These are phyloP conservation scores for Firmiana major DNA, from an alignment of 345 rosid genomes.

Conservation along the genomic window DNA sequence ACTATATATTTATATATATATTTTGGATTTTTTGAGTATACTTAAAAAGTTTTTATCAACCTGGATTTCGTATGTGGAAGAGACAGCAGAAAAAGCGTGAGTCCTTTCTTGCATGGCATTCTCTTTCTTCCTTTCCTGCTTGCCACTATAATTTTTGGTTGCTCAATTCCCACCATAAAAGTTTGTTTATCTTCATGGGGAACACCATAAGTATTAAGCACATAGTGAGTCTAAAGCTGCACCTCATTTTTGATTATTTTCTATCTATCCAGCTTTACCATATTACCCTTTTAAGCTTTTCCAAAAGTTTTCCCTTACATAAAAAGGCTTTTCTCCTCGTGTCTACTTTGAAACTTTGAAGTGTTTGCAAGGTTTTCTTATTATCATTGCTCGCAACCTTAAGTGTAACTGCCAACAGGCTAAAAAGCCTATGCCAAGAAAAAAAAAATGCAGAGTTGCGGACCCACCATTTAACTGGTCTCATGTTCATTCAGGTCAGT, in stretches of 20 bases:
- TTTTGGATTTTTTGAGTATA: not conserved
- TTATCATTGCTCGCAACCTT: not conserved
- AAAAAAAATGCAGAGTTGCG: slow-evolving; percentile 10
- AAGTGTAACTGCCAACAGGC: not conserved
- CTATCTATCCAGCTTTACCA: not conserved
- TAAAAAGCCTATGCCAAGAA: not conserved
- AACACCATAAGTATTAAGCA: slow-evolving; percentile 11
- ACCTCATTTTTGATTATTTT: slow-evolving; percentile 8
- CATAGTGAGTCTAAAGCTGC: slow-evolving; percentile 10
- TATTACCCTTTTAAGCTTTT: not conserved
- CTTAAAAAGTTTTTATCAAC: slow-evolving; percentile 16
- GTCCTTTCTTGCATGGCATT: slow-evolving; percentile 30
- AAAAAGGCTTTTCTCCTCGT: not conserved
- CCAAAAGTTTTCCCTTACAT: not conserved
- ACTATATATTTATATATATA: not conserved
- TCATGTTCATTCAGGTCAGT: slow-evolving; percentile 22
- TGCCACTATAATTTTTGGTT: slow-evolving; percentile 36
- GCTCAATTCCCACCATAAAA: slow-evolving; percentile 31
- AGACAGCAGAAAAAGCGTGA: slow-evolving; percentile 37
- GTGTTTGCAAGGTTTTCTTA: not conserved
- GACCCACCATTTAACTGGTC: slow-evolving; percentile 29
- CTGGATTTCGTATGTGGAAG: slow-evolving; percentile 34
- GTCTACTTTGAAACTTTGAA: not conserved
- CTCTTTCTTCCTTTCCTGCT: slow-evolving; percentile 27
- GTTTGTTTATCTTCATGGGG: slow-evolving; percentile 25